A percentile compares a stretch with the other conserved stretches of the same genome.
phyloP scores from a whole-genome alignment of 2,329 filamentous ascomycete species.

The Mycocentrospora acerina region DNA sequence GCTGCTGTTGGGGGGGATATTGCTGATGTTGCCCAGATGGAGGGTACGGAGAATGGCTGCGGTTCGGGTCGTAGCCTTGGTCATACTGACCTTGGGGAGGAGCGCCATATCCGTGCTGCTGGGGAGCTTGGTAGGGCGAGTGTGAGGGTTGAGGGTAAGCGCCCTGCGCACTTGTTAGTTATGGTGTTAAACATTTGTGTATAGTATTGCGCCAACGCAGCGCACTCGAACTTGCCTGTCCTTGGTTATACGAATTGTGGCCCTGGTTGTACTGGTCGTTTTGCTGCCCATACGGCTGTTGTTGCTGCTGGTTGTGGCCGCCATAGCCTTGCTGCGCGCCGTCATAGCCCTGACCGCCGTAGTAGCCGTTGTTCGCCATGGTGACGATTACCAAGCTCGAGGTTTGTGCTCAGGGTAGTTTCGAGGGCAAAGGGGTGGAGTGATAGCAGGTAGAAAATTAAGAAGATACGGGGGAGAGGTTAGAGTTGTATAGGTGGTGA shows the following conservation, averaged over 20 bases:
- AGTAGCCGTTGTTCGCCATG: slow-evolving; percentile 37
- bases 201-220: slow-evolving; percentile 17
- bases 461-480: slow-evolving; percentile 2
- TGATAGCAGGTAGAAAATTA: not conserved
- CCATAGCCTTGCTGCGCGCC: slow-evolving; percentile 28
- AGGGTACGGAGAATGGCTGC: slow-evolving; percentile 39
- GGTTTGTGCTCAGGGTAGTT: not conserved
- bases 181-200: not conserved
- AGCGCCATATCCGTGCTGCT: slow-evolving; percentile 32
- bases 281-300: slow-evolving; percentile 29
- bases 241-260: slow-evolving; percentile 31
- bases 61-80: slow-evolving; percentile 39
- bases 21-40: slow-evolving; percentile 29
- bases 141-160: slow-evolving; percentile 32
- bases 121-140: slow-evolving; percentile 26
- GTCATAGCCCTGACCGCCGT: slow-evolving; percentile 34
- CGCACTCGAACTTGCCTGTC: slow-evolving; percentile 18
- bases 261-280: slow-evolving; percentile 33
- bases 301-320: slow-evolving; percentile 26
- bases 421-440: not conserved
- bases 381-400: not conserved
- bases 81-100: slow-evolving; percentile 32
- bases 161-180: slow-evolving; percentile 23
- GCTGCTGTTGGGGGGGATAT: slow-evolving; percentile 22
- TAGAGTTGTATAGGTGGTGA: slow-evolving; percentile 6